Evolutionary conservation across 352 stramenopile species (phyloP).

Genomic region (Pythium apleroticum): DNA sequence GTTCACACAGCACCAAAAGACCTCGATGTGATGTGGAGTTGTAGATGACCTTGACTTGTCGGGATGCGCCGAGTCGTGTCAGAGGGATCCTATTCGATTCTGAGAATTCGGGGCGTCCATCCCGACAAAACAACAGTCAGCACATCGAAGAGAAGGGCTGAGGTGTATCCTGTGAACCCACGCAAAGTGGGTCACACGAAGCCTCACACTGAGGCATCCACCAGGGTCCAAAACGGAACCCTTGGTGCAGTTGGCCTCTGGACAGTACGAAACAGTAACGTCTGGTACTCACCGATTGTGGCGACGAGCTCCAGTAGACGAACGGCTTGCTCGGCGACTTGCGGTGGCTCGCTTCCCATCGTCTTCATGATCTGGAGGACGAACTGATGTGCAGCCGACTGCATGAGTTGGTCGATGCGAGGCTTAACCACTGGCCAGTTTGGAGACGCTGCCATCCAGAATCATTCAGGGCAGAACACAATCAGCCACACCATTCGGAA

Average conservation of each 20-base stretch:
- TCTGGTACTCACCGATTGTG: constrained; percentile 42
- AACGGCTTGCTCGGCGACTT: constrained; percentile 48
- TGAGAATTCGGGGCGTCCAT: constrained; percentile 17
- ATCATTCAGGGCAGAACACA: neutral
- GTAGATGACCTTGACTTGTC: constrained; percentile 59
- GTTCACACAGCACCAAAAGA: constrained; percentile 55
- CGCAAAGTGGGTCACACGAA: too few relatives aligned
- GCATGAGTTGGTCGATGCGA: constrained; percentile 40
- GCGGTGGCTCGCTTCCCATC: constrained; percentile 15
- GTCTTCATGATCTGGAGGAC: constrained; percentile 41
- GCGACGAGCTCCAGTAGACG: constrained; percentile 54
- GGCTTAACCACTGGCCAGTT: constrained; percentile 18
- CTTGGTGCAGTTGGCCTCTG: neutral
- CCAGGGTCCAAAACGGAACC: neutral
- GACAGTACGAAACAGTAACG: neutral
- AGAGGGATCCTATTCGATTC: constrained; percentile 52
- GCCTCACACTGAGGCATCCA: too few relatives aligned
- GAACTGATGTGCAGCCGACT: constrained; percentile 47
- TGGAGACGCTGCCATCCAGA: neutral
- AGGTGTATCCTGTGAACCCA: too few relatives aligned
- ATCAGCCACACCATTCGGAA: neutral
- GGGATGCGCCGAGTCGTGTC: constrained; percentile 51
- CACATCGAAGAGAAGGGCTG: neutral
- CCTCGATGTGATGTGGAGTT: constrained; percentile 42
- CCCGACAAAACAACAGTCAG: neutral